These are phyloP conservation scores for Cinnamomum micranthum DNA, from an alignment of 164 flowering plant genomes.

Conservation along the genomic window DNA sequence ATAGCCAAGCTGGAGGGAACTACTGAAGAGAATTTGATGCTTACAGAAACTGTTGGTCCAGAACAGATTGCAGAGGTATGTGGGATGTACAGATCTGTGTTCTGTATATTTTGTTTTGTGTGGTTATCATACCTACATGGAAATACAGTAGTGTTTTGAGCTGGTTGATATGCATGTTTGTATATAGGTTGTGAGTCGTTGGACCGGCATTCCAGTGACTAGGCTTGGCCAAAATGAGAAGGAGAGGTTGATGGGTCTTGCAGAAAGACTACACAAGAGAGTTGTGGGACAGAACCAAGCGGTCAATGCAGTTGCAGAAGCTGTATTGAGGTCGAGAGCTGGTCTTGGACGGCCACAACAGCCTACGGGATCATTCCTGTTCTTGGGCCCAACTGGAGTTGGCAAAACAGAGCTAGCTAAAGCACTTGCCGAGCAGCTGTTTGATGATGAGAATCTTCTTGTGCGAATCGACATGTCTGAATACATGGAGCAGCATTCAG, in stretches of 20 bases:
- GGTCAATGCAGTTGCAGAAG: slow-evolving; percentile 77
- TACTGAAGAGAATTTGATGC: slow-evolving; percentile 54
- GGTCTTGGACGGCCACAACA: slow-evolving; percentile 81
- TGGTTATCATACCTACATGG: background rate
- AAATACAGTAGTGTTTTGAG: background rate
- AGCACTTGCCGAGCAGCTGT: slow-evolving; percentile 88
- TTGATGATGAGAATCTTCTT: slow-evolving; percentile 78
- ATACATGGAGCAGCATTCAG: slow-evolving; percentile 96
- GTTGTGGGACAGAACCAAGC: slow-evolving; percentile 92
- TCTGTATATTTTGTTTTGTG: background rate
- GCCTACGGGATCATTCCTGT: slow-evolving; percentile 83
- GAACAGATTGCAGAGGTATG: slow-evolving; percentile 73
- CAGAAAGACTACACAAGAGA: slow-evolving; percentile 71
- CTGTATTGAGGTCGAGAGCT: slow-evolving; percentile 85
- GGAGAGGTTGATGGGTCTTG: slow-evolving; percentile 73
- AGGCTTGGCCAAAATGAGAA: slow-evolving; percentile 82
- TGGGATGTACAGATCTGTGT: background rate
- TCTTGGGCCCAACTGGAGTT: slow-evolving; percentile 94
- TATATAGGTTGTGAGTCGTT: slow-evolving; percentile 66
- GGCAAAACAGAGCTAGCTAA: slow-evolving; percentile 96
- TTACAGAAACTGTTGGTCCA: slow-evolving; percentile 80
- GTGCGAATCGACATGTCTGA: slow-evolving; percentile 93
- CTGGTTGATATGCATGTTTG: background rate
- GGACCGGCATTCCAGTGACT: slow-evolving; percentile 94
- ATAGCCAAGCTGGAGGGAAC: slow-evolving; percentile 58